Evolutionary conservation across 2,329 filamentous ascomycete species (phyloP).

Genomic region (Scytalidium lignicola): DNA sequence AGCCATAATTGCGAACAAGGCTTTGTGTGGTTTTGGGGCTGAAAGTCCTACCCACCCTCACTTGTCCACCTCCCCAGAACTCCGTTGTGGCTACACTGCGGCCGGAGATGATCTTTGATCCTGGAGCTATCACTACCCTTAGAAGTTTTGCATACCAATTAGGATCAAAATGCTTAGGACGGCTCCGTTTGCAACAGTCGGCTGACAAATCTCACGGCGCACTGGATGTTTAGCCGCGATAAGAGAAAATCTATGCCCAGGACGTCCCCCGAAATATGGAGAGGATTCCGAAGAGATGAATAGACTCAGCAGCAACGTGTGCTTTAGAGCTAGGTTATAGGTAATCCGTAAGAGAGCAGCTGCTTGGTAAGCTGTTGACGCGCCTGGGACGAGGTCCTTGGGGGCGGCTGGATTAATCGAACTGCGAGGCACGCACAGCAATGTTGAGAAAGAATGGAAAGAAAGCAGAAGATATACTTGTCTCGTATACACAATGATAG

Average conservation of each 20-base stretch:
- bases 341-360: too few relatives aligned
- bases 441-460: not conserved
- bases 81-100: not conserved
- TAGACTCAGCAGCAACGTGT: not conserved
- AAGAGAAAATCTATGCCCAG: not conserved
- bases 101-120: not conserved
- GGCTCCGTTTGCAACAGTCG: not conserved
- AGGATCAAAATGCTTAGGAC: too few relatives aligned
- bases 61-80: not conserved
- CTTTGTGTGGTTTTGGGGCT: too few relatives aligned
- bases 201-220: not conserved
- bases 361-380: not conserved
- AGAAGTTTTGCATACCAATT: not conserved
- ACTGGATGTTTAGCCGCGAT: not conserved
- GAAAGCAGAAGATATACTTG: not conserved
- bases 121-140: not conserved
- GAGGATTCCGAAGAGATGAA: not conserved
- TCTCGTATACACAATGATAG: not conserved
- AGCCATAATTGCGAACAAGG: slow-evolving; percentile 1
- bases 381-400: not conserved
- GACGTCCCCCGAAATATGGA: not conserved
- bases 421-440: not conserved
- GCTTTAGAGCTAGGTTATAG: not conserved
- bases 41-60: not conserved
- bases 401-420: not conserved